phyloP scores from a whole-genome alignment of 2,329 filamentous ascomycete species.

The Beauveria medogensis region DNA sequence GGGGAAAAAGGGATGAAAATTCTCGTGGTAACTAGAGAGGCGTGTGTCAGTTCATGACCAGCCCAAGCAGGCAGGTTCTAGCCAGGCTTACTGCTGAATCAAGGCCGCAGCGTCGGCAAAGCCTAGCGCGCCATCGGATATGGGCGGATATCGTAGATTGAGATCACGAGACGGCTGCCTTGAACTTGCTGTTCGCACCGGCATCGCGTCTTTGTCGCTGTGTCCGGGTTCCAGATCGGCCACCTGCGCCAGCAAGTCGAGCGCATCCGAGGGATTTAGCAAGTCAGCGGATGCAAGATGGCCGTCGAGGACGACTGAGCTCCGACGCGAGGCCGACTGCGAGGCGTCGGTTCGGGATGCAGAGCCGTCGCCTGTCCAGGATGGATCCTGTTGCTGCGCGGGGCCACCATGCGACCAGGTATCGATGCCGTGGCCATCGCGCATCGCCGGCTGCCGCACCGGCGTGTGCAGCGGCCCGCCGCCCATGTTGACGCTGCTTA shows the following conservation, averaged over 20 bases:
- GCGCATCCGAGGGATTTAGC: slow-evolving; percentile 33
- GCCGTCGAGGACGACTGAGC: slow-evolving; percentile 24
- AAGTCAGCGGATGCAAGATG: slow-evolving; percentile 33
- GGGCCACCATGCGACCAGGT: slow-evolving; percentile 11
- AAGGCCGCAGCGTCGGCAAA: slow-evolving; percentile 19
- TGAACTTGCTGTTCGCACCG: slow-evolving; percentile 6
- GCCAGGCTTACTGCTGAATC: slow-evolving; percentile 20
- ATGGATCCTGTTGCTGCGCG: neutral
- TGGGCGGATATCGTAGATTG: slow-evolving; percentile 22
- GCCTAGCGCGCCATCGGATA: slow-evolving; percentile 23
- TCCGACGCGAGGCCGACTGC: slow-evolving; percentile 10
- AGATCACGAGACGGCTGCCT: slow-evolving; percentile 6
- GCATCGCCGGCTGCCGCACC: neutral
- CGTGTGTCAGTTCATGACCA: neutral
- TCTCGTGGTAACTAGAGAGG: slow-evolving; percentile 46
- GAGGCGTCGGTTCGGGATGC: slow-evolving; percentile 9
- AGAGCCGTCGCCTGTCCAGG: slow-evolving; percentile 8
- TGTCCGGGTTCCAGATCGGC: slow-evolving; percentile 27
- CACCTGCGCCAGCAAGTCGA: slow-evolving; percentile 33
- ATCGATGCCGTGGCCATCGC: slow-evolving; percentile 7
- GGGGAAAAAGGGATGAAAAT: slow-evolving; percentile 64
- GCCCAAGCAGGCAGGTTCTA: neutral
- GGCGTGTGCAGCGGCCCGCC: neutral
- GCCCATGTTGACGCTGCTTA: neutral
- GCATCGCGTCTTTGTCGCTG: slow-evolving; percentile 12